Base-by-base conservation (phyloP, 352 stramenopile species). In the Albugo laibachii region DNA sequence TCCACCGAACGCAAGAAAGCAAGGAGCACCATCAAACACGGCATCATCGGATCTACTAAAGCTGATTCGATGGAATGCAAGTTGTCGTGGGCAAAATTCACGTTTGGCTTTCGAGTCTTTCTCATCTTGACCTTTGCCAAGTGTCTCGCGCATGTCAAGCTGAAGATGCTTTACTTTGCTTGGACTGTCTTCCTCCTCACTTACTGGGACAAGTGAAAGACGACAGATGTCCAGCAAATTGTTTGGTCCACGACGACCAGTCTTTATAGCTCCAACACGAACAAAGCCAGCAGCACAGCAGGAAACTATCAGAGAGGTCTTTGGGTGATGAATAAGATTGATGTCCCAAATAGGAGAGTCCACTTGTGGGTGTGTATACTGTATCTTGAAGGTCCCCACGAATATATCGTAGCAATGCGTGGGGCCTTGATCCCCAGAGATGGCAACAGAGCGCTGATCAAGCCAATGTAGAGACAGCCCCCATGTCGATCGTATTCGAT, bases 311-410 rank as follows among this genome's bases (percentile, higher is more conserved):
- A 85, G 39, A 2, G 77, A 69, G 1, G 69, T 50, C 2, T 54
- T 46, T 1, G 61, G 56, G 15, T 54, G 56, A 3, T 71, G 70
- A 21, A 59, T 69, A 43, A 85, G 72, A 45, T 80, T 65, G 12
- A 85, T 53, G 52, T 86, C 71, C 78, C 78, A 92, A 18, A 92
- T 69, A 1, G 78, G 78, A 1, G 75, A 87, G 41, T 92, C 78
- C 44, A 85, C 66, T 48, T 92, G 78, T 6, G 78, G 73, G 42
- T 92, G 78, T 31, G 24, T 10, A 31, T 31, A 31, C 24, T 31
- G 24, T 10, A 8, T 31, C 8, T 31, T 31, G 8, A 31, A 31
- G 24, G 3, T 31, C 8, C 24, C 24, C 3, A 85, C 76, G 61
- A 87, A 45, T 13, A 83, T 76, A 41, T 88, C 69, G 44, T 87